Evolutionary conservation across 441 rosid species (phyloP).

Genomic region (Adansonia rubrostipa): DNA sequence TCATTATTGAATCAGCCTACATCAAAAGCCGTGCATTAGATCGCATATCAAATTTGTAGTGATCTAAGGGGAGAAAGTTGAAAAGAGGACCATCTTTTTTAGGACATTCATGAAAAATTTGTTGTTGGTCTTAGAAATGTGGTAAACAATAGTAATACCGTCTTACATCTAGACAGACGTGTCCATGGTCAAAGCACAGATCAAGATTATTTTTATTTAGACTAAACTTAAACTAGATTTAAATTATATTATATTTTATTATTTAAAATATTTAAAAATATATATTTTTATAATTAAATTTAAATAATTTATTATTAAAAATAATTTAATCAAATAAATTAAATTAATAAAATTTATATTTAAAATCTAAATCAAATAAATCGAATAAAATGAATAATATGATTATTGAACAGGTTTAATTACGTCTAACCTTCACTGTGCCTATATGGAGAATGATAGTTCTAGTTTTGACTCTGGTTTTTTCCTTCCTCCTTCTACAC

Average conservation of each 20-base stretch:
- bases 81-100: background rate
- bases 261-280: too few species aligned
- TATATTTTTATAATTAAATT: too few species aligned
- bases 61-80: background rate
- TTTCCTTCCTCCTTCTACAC: background rate
- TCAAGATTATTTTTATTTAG: too few species aligned
- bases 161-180: background rate
- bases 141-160: background rate
- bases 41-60: background rate
- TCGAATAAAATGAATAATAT: too few species aligned
- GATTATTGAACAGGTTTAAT: too few species aligned
- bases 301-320: too few species aligned
- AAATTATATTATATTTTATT: too few species aligned
- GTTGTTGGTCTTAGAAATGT: background rate
- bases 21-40: constrained; percentile 24
- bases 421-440: constrained; percentile 1
- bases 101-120: background rate
- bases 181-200: too few species aligned
- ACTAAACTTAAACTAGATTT: too few species aligned
- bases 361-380: too few species aligned
- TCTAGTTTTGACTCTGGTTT: background rate
- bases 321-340: too few species aligned
- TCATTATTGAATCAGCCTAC: constrained; percentile 21
- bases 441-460: background rate
- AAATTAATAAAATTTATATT: too few species aligned